Conservation (phyloP, 2,329 filamentous ascomycete genomes). For the Mycosphaerella sp. region DNA sequence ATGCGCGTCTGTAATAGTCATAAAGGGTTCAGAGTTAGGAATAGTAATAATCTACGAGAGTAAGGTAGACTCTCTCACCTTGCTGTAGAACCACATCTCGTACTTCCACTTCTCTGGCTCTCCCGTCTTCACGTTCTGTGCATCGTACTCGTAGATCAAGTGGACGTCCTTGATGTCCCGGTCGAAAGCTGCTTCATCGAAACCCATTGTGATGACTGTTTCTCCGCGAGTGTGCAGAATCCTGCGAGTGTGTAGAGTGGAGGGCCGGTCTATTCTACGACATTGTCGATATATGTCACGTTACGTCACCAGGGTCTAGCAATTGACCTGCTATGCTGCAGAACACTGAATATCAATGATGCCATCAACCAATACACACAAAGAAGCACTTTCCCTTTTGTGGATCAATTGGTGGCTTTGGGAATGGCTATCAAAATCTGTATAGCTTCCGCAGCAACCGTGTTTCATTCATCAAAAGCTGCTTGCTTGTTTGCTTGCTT, state of each 20-base stretch:
- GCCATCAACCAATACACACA: too few relatives aligned
- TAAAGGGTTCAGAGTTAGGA: too few relatives aligned
- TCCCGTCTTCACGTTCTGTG: slow-evolving; percentile 38
- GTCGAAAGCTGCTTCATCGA: slow-evolving; percentile 36
- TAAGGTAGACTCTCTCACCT: slow-evolving; percentile 24
- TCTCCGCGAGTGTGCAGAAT: background rate
- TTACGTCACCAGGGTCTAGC: background rate
- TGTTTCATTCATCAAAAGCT: background rate
- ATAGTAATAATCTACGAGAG: too few relatives aligned
- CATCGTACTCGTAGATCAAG: slow-evolving; percentile 53
- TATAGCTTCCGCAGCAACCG: background rate
- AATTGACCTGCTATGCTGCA: too few relatives aligned
- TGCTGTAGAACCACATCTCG: slow-evolving; percentile 53
- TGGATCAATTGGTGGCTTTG: too few relatives aligned
- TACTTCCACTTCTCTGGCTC: slow-evolving; percentile 56
- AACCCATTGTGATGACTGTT: slow-evolving; percentile 6
- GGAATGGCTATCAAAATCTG: background rate
- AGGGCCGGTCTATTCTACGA: too few relatives aligned
- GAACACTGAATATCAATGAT: too few relatives aligned
- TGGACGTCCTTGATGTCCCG: slow-evolving; percentile 50
- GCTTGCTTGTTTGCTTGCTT: too few relatives aligned
- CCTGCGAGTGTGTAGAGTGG: background rate
- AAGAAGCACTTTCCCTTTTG: too few relatives aligned
- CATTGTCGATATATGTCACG: background rate
- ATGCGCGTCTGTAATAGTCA: slow-evolving; percentile 36